Base-by-base conservation (phyloP, 805 yeast genomes). In the Spathaspora hagerdaliae region DNA sequence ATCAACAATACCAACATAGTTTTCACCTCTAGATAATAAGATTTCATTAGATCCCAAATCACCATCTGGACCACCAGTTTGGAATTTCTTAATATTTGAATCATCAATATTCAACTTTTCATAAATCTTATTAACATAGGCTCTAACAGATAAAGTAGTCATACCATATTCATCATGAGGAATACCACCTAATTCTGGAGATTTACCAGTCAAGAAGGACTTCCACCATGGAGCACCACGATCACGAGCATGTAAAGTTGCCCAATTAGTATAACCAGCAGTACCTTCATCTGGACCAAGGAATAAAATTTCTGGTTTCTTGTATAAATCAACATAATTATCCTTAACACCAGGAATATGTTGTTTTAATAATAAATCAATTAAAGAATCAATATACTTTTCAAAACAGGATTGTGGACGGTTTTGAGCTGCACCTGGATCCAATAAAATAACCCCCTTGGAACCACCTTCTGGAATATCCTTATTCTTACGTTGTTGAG, bases 251-350 rank as follows among this genome's bases (percentile, higher is more conserved):
- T 92, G 98, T 55, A 82, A 69, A 26, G 98, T 94, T 9, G 99
- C 98, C 98, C 98, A 92, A 66, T 94, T 91, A 43, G 90, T 96
- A 59, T 87, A 84, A 24, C 85, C 85, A 15, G 99, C 98, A 43
- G 98, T 91, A 65, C 96, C 96, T 75, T 92, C 99, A 71, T 92
- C 99, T n/a, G 99, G 99, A 45, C 99, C 99, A 83, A 92, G 85
- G 67, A 88, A 92, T 56, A 94, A 73, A 57, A 94, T 92, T 74
- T 92, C 99, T 41, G 87, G 88, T 59, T 85, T 78, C 46, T 81
- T 80, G 63, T 88, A 84, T 46, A 87, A 73, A 63, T 92, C 98
- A 43, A 92, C 91, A 61, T 90, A 85, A 46, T 81, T 73, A 58
- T 86, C 96, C 71, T 88, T 83, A 52, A 83, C 78, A 38, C 92